These are phyloP conservation scores for Penicillium waksmanii DNA, from an alignment of 495 filamentous ascomycete species.

Conservation along the genomic window DNA sequence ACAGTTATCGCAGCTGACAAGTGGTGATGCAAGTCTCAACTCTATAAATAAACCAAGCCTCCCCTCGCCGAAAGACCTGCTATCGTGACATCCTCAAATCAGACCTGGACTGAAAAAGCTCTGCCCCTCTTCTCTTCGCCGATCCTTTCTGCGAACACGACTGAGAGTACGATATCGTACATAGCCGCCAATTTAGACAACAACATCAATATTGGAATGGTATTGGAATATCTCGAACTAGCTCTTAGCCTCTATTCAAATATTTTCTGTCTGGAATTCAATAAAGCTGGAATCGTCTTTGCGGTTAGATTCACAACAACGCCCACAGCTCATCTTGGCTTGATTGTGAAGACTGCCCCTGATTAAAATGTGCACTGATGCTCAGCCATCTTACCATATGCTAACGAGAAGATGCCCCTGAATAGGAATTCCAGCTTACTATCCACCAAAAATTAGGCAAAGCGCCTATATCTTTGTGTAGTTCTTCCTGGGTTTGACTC, in stretches of 20 bases:
- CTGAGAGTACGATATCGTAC: no score
- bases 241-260: not conserved
- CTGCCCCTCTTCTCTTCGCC: no score
- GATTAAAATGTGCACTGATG: not conserved
- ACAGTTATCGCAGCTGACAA: no score
- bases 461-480: not conserved
- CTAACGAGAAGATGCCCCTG: not conserved
- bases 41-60: no score
- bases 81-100: no score
- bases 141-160: no score
- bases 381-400: not conserved
- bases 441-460: not conserved
- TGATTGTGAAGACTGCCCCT: not conserved
- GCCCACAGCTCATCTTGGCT: not conserved
- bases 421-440: not conserved
- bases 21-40: no score
- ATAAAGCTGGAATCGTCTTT: not conserved
- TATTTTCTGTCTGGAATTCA: not conserved
- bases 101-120: no score
- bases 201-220: no score
- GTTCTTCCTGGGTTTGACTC: not conserved
- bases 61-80: no score
- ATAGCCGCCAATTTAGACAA: no score
- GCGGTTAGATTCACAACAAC: not conserved
- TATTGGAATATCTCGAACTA: no score